phyloP scores from a whole-genome alignment of 495 filamentous ascomycete genomes.

The Pseudomonodictys pantanalensis region DNA sequence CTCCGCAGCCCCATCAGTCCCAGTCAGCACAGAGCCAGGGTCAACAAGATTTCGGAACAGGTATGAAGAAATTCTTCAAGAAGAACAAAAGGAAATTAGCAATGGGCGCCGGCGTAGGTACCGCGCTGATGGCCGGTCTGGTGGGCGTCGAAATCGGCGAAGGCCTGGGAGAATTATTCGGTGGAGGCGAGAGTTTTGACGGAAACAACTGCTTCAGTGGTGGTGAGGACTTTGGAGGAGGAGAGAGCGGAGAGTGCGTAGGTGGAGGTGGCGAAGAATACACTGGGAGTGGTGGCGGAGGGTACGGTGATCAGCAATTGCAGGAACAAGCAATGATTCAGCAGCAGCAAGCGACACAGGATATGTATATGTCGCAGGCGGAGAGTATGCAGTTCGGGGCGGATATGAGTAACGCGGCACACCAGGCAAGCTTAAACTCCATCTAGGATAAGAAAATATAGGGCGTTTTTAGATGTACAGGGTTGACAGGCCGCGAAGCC shows the following conservation, averaged over 20 bases:
- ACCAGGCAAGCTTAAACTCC: no score
- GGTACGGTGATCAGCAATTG: neutral
- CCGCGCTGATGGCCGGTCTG: neutral
- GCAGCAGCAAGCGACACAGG: neutral
- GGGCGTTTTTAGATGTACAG: no score
- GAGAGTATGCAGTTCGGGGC: neutral
- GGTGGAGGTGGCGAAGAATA: neutral
- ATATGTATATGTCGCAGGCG: neutral
- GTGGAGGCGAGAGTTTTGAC: neutral
- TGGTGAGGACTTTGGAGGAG: neutral
- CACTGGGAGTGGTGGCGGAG: neutral
- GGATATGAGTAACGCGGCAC: no score
- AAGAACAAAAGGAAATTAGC: neutral
- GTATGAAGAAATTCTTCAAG: neutral
- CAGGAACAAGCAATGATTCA: neutral
- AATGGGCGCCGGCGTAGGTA: neutral
- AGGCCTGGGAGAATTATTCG: neutral
- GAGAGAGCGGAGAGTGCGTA: neutral
- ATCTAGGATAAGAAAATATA: no score
- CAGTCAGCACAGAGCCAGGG: neutral
- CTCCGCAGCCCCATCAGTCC: neutral
- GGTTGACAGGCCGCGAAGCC: no score
- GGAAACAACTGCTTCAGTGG: neutral
- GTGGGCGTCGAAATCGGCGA: neutral
- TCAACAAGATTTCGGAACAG: neutral